These are phyloP conservation scores for Cenococcum geophilum DNA, from an alignment of 495 filamentous ascomycete species.

Conservation along the genomic window DNA sequence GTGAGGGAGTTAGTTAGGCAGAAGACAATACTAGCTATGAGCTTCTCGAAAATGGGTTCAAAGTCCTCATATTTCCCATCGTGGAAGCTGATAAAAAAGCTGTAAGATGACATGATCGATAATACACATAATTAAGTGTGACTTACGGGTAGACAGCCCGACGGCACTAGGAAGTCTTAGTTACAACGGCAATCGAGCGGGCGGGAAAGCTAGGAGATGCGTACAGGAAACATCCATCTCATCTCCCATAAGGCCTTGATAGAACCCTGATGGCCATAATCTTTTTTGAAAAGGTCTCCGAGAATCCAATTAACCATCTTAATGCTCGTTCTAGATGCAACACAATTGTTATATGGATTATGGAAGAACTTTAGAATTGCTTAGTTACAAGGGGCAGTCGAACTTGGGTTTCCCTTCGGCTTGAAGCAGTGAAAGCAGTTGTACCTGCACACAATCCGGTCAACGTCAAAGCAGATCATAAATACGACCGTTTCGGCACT, in stretches of 20 bases:
- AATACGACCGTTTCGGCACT: neutral
- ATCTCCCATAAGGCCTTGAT: constrained; percentile 69
- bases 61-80: constrained; percentile 68
- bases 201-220: too few species aligned
- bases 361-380: too few species aligned
- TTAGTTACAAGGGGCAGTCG: too few species aligned
- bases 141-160: constrained; percentile 31
- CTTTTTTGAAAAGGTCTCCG: constrained; percentile 28
- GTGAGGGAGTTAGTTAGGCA: too few species aligned
- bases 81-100: constrained; percentile 46
- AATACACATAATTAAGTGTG: too few species aligned
- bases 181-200: too few species aligned
- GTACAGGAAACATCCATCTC: constrained; percentile 60
- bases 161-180: constrained; percentile 10
- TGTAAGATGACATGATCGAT: too few species aligned
- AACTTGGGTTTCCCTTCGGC: too few species aligned
- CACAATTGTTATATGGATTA: too few species aligned
- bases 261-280: constrained; percentile 52
- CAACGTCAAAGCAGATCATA: neutral
- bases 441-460: neutral
- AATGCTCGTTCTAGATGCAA: too few species aligned
- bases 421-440: too few species aligned
- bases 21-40: constrained; percentile 44
- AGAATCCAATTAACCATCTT: constrained; percentile 22
- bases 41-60: constrained; percentile 56